A percentile compares a stretch with the other conserved stretches of the same genome.
phyloP scores from a whole-genome alignment of 2,329 filamentous ascomycete species.

The Tolypocladium album region DNA sequence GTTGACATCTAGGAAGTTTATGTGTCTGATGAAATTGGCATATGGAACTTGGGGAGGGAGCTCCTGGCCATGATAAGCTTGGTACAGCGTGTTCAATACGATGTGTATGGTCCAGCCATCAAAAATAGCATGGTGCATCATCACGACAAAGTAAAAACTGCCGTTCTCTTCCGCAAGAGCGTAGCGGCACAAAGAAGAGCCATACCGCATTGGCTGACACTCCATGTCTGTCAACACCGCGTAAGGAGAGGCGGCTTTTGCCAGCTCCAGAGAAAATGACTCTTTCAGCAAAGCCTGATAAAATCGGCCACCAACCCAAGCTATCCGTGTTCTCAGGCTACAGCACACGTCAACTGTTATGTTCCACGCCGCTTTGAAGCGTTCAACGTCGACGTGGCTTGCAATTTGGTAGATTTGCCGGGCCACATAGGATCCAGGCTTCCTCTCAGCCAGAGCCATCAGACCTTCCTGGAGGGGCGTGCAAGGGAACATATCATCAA shows the following conservation, averaged over 20 bases:
- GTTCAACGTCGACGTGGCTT: background rate
- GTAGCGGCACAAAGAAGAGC: background rate
- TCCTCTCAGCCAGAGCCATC: background rate
- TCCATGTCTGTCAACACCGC: background rate
- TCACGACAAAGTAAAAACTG: background rate
- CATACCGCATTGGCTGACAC: background rate
- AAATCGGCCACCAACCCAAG: background rate
- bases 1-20: background rate
- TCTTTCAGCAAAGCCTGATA: background rate
- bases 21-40: background rate
- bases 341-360: background rate
- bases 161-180: background rate
- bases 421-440: background rate
- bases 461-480: background rate
- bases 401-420: background rate
- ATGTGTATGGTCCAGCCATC: background rate
- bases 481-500: background rate
- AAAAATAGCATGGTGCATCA: background rate
- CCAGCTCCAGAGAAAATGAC: background rate
- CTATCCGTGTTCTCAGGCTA: background rate
- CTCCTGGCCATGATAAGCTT: background rate
- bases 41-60: background rate
- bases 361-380: background rate
- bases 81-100: background rate
- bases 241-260: background rate